phyloP scores from a whole-genome alignment of 495 filamentous ascomycete genomes.

The Staphylotrichum tortipilum region DNA sequence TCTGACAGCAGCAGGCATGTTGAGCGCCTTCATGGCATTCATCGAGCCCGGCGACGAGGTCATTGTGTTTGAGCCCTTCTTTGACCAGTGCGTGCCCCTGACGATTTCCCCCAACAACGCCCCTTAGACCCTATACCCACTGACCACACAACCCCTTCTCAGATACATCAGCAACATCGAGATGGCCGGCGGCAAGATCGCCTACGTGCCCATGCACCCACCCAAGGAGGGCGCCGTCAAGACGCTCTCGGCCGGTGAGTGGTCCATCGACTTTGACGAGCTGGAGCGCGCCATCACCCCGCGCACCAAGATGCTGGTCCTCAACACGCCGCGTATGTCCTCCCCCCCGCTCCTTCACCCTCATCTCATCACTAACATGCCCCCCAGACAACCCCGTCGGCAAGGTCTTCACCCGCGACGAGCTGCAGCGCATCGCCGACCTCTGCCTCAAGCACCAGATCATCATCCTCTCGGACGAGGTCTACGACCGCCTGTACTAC shows the following conservation, averaged over 20 bases:
- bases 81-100: slow-evolving; percentile 66
- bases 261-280: slow-evolving; percentile 75
- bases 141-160: too few species aligned
- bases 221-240: slow-evolving; percentile 72
- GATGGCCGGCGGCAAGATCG: slow-evolving; percentile 90
- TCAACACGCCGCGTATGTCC: slow-evolving; percentile 54
- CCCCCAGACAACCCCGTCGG: slow-evolving; percentile 83
- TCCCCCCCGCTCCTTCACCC: slow-evolving; percentile 37
- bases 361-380: slow-evolving; percentile 23
- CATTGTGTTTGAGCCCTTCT: slow-evolving; percentile 97
- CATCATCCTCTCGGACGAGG: slow-evolving; percentile 90
- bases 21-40: slow-evolving; percentile 95
- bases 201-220: slow-evolving; percentile 87
- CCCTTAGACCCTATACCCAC: neutral
- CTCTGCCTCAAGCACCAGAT: slow-evolving; percentile 91
- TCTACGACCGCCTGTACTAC: slow-evolving; percentile 94
- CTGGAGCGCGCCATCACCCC: slow-evolving; percentile 78
- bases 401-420: slow-evolving; percentile 79
- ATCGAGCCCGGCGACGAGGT: slow-evolving; percentile 92
- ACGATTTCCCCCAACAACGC: neutral
- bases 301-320: slow-evolving; percentile 89
- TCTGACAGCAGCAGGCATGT: too few species aligned
- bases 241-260: slow-evolving; percentile 77
- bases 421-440: slow-evolving; percentile 77
- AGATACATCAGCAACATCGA: slow-evolving; percentile 94